phyloP scores from a whole-genome alignment of 202 grass and related monocot genomes.

The Thinopyrum obtusiflorum region DNA sequence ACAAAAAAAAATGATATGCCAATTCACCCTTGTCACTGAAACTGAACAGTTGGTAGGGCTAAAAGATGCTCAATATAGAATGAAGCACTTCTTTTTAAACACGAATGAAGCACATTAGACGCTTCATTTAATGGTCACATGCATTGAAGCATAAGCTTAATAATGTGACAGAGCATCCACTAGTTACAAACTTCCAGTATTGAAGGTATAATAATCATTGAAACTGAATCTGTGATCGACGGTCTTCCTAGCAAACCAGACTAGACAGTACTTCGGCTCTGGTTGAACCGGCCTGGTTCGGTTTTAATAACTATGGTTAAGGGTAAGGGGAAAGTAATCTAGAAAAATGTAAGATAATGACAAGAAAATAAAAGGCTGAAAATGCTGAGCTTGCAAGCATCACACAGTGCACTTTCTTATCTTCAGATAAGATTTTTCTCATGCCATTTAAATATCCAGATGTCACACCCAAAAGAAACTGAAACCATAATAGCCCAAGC shows the following conservation, averaged over 20 bases:
- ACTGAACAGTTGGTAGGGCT: slow-evolving; percentile 15
- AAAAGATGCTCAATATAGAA: slow-evolving; percentile 26
- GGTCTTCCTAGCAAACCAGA: background rate
- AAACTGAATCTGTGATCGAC: background rate
- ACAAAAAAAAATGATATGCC: slow-evolving; percentile 13
- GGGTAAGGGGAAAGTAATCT: background rate
- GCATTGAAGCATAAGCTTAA: slow-evolving; percentile 6
- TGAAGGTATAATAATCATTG: background rate
- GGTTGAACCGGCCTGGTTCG: background rate
- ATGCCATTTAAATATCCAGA: background rate
- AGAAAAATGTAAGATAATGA: background rate
- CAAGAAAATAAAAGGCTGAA: slow-evolving; percentile 4
- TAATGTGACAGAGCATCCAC: background rate
- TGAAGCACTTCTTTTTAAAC: background rate
- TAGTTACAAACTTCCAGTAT: background rate
- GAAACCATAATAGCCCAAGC: background rate
- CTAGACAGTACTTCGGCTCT: background rate
- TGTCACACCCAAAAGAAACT: background rate
- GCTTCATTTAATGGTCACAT: background rate
- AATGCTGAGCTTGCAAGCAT: slow-evolving; percentile 6
- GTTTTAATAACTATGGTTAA: slow-evolving; percentile 1
- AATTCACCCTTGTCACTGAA: slow-evolving; percentile 27
- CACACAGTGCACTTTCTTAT: background rate
- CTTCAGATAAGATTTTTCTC: background rate
- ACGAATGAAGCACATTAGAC: background rate